These are phyloP conservation scores for Chiua sp. DNA, from an alignment of 1,284 basidiomycete species.

Conservation along the genomic window DNA sequence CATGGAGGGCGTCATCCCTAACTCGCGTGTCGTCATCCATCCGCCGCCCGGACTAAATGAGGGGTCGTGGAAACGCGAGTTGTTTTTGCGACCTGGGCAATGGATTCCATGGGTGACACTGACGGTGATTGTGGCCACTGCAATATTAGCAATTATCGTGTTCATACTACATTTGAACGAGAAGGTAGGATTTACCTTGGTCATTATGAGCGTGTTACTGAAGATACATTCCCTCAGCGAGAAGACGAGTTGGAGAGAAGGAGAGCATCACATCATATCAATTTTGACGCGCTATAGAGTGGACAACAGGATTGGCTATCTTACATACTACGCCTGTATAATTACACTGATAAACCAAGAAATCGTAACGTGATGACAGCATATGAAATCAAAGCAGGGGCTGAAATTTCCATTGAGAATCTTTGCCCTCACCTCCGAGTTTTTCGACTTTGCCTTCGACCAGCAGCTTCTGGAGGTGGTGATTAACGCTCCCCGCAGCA, in stretches of 20 bases:
- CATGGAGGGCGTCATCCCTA: conserved; percentile 97
- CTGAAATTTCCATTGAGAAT: conserved; percentile 42
- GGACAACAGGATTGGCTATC: conserved; percentile 6
- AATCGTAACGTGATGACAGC: not conserved
- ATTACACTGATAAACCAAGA: not conserved
- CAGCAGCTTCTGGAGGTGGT: conserved; percentile 81
- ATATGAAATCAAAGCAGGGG: conserved; percentile 6
- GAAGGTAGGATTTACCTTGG: conserved; percentile 60
- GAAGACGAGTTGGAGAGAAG: conserved; percentile 93
- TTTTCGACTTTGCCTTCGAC: conserved; percentile 63
- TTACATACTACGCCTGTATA: conserved; percentile 24
- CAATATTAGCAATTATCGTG: conserved; percentile 82
- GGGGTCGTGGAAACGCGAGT: conserved; percentile 83
- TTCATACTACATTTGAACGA: conserved; percentile 91
- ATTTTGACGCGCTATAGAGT: conserved; percentile 92
- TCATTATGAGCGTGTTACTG: conserved; percentile 5
- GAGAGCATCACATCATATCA: conserved; percentile 91
- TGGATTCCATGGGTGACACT: conserved; percentile 98
- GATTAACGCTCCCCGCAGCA: conserved; percentile 69
- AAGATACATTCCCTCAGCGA: conserved; percentile 51
- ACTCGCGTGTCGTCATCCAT: conserved; percentile 95
- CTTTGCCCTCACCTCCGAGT: conserved; percentile 54
- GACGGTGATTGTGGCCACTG: conserved; percentile 78
- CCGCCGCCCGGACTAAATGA: conserved; percentile 63
- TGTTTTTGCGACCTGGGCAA: conserved; percentile 93